Percentiles rank a stretch among this genome's conserved stretches.
Evolutionary conservation across 2,329 filamentous ascomycete species (phyloP).

Genomic region (Talaromyces pinophilus): DNA sequence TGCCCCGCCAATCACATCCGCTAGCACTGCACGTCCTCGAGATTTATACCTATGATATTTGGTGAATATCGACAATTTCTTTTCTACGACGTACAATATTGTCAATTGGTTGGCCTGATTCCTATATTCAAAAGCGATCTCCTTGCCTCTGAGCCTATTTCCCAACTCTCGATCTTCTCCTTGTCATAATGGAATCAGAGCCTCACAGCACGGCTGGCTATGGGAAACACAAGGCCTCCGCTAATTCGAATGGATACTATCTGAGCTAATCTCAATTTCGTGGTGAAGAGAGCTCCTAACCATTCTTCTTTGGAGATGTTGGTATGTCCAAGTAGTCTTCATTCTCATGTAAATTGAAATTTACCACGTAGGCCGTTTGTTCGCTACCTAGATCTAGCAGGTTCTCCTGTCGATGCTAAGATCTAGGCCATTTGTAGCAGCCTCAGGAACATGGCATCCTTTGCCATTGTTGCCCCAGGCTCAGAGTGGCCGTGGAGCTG

Average conservation of each 20-base stretch:
- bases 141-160: too few relatives aligned
- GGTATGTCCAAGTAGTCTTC: background rate
- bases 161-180: too few relatives aligned
- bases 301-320: too few relatives aligned
- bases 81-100: background rate
- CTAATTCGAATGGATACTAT: background rate
- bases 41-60: background rate
- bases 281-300: background rate
- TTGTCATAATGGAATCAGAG: too few relatives aligned
- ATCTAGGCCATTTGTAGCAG: too few relatives aligned
- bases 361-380: too few relatives aligned
- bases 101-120: background rate
- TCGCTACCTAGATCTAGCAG: background rate
- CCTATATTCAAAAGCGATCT: too few relatives aligned
- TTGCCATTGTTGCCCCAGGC: background rate
- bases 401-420: too few relatives aligned
- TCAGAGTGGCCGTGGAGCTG: background rate
- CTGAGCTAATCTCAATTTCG: background rate
- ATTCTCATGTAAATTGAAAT: background rate
- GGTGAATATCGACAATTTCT: background rate
- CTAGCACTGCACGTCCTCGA: background rate
- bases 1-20: slow-evolving; percentile 13
- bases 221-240: background rate
- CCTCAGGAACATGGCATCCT: background rate
- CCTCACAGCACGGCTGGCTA: background rate